A percentile compares a stretch with the other conserved stretches of the same genome.
Conservation (phyloP, 208 protist genomes). For the Acanthamoeba culbertsoni region DNA sequence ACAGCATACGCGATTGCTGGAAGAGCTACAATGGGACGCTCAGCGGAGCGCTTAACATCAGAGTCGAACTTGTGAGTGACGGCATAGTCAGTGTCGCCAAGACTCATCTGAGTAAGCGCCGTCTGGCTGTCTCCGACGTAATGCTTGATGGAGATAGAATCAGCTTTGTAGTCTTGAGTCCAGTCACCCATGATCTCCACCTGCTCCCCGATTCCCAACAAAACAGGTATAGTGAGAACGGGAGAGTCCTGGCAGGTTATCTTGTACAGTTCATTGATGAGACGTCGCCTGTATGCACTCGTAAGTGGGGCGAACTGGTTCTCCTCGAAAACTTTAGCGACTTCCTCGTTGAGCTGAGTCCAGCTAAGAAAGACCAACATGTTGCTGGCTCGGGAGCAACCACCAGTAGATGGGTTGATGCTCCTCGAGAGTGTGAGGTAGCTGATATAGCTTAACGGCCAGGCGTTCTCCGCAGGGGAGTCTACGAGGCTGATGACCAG, state of each 20-base stretch:
- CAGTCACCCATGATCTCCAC: neutral
- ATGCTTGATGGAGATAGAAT: conserved; percentile 17
- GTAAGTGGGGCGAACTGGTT: conserved; percentile 8
- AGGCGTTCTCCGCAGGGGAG: neutral
- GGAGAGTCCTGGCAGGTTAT: neutral
- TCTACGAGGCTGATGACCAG: conserved; percentile 4
- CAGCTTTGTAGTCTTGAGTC: neutral
- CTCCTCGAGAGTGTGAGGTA: neutral
- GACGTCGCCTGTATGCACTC: neutral
- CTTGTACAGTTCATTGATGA: conserved; percentile 33
- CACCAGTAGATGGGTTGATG: neutral
- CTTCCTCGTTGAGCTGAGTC: conserved; percentile 45
- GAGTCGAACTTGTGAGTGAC: neutral
- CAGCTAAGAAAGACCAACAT: conserved; percentile 49
- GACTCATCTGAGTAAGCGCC: neutral
- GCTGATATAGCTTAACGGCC: conserved; percentile 32
- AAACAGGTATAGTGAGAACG: neutral
- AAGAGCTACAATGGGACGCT: neutral
- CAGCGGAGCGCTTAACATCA: too few relatives aligned
- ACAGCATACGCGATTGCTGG: neutral
- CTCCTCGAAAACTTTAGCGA: neutral
- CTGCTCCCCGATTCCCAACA: conserved; percentile 22
- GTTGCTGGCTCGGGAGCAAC: neutral
- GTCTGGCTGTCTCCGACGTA: neutral
- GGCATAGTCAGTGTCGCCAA: neutral